Evolutionary conservation across 2,329 filamentous ascomycete species (phyloP).

Genomic region (Coniochaeta sp.): DNA sequence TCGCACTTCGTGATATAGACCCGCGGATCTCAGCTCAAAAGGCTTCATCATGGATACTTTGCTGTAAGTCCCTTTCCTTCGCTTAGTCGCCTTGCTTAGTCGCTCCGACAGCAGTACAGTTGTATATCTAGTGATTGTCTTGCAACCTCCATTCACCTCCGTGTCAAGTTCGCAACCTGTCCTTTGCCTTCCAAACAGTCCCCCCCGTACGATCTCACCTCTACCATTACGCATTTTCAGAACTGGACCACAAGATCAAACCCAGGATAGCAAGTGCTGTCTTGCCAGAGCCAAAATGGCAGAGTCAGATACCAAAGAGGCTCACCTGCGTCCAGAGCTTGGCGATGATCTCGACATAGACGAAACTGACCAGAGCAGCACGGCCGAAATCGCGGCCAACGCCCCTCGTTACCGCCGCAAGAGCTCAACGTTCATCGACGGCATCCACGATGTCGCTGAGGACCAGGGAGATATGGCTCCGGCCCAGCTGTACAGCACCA

Average conservation of each 20-base stretch:
- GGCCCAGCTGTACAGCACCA: slow-evolving; percentile 95
- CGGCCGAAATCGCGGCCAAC: slow-evolving; percentile 85
- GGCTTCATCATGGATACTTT: slow-evolving; percentile 1
- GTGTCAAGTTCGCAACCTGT: too few relatives aligned
- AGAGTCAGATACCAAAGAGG: neutral
- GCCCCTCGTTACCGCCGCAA: slow-evolving; percentile 84
- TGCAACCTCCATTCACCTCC: neutral
- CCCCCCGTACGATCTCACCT: neutral
- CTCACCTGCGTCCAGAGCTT: slow-evolving; percentile 6
- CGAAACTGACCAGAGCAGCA: slow-evolving; percentile 46
- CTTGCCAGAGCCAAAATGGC: neutral
- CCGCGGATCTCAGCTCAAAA: neutral
- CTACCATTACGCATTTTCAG: neutral
- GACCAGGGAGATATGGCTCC: slow-evolving; percentile 72
- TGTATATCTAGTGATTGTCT: neutral
- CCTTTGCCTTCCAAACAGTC: neutral
- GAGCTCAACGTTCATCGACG: slow-evolving; percentile 95
- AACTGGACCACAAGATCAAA: neutral
- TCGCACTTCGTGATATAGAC: neutral
- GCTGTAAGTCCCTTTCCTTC: too few relatives aligned
- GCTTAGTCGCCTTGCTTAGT: neutral
- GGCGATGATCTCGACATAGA: slow-evolving; percentile 7
- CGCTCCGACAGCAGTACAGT: neutral
- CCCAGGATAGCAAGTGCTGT: neutral
- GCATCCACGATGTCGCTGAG: slow-evolving; percentile 86